phyloP scores from a whole-genome alignment of 192 early-diverging fungal genomes.

The Lobosporangium transversale region DNA sequence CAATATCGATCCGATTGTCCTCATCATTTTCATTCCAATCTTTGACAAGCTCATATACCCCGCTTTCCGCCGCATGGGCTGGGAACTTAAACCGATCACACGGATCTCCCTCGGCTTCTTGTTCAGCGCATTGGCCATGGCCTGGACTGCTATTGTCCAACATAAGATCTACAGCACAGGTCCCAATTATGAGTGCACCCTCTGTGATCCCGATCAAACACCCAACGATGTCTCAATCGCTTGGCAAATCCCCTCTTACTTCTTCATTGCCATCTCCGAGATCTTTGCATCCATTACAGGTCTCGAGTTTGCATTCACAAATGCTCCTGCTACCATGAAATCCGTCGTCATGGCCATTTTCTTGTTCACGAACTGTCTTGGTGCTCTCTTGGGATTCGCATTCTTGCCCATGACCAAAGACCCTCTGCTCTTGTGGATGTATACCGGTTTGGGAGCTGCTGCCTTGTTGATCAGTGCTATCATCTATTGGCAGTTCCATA shows the following conservation, averaged over 20 bases:
- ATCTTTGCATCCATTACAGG: constrained; percentile 76
- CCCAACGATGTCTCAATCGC: constrained; percentile 67
- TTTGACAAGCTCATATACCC: constrained; percentile 74
- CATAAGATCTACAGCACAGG: constrained; percentile 64
- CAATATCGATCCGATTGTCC: constrained; percentile 71
- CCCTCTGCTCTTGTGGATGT: constrained; percentile 71
- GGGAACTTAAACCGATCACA: constrained; percentile 65
- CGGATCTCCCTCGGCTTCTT: constrained; percentile 78
- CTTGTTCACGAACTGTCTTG: constrained; percentile 66
- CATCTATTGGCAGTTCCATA: constrained; percentile 22
- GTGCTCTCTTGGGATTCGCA: constrained; percentile 64
- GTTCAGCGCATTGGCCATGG: constrained; percentile 65
- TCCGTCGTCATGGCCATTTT: constrained; percentile 79
- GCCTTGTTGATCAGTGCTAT: constrained; percentile 12
- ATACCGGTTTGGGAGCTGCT: constrained; percentile 60
- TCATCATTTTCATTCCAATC: constrained; percentile 77
- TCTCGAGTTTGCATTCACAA: constrained; percentile 75
- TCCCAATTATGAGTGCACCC: constrained; percentile 63
- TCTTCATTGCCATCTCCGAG: constrained; percentile 71
- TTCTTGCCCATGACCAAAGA: constrained; percentile 66
- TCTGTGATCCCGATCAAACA: constrained; percentile 33
- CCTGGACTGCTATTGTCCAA: constrained; percentile 70
- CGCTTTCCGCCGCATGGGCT: constrained; percentile 57
- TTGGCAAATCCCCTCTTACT: constrained; percentile 67
- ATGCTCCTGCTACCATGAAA: constrained; percentile 70